A percentile compares a stretch with the other conserved stretches of the same genome.
Evolutionary conservation across 2,329 filamentous ascomycete genomes (phyloP).

Genomic region (Microcera coccophila): DNA sequence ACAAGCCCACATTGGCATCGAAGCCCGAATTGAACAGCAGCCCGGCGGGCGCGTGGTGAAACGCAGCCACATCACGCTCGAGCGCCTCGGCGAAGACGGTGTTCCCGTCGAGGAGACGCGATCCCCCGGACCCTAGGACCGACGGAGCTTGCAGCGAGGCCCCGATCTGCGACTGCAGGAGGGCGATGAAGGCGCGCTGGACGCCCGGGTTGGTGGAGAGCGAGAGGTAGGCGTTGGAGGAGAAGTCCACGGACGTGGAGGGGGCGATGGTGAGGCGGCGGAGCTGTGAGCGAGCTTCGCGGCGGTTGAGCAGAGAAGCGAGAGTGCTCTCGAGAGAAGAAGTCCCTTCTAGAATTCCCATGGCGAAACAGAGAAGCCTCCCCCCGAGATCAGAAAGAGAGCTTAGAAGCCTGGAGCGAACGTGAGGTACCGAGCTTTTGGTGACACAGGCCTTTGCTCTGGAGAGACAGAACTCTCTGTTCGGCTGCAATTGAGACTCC

Average conservation of each 20-base stretch:
- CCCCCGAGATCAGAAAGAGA: not conserved
- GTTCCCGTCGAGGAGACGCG: conserved; percentile 53
- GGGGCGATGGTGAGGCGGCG: conserved; percentile 56
- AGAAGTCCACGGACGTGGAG: conserved; percentile 68
- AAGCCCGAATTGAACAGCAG: conserved; percentile 58
- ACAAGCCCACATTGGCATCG: conserved; percentile 62
- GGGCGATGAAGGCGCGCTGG: conserved; percentile 61
- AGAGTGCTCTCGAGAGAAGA: conserved; percentile 27
- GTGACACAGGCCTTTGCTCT: no score
- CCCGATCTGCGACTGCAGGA: conserved; percentile 25
- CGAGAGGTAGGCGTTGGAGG: conserved; percentile 77
- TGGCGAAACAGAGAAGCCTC: not conserved
- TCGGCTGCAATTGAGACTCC: no score
- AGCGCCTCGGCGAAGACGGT: conserved; percentile 40
- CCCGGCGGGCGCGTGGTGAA: conserved; percentile 44
- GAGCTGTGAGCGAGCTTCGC: conserved; percentile 34
- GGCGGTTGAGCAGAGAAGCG: conserved; percentile 25
- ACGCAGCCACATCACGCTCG: conserved; percentile 44
- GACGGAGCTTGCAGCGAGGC: conserved; percentile 8
- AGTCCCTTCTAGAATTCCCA: not conserved
- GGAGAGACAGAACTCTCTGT: no score
- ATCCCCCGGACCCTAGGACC: conserved; percentile 49
- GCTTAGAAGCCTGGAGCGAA: not conserved
- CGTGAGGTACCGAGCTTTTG: no score
- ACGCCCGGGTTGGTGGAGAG: conserved; percentile 51